Base-by-base conservation (phyloP, 305 asterid genomes). In the Stenogyne calaminthoides region DNA sequence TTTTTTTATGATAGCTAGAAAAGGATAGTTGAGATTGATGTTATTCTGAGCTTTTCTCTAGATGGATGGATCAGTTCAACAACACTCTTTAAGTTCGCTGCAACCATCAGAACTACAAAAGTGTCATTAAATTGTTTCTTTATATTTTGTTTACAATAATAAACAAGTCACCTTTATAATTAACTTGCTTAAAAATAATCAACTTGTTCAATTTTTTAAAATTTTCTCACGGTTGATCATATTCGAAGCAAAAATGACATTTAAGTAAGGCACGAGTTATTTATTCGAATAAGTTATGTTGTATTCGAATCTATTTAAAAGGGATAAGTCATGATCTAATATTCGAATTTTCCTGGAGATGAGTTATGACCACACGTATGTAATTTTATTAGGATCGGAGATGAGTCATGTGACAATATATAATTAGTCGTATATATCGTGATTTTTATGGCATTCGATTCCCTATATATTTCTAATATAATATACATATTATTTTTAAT, bases 21-120 rank as follows among this genome's bases (percentile, higher is more conserved):
- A 78, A 34, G 19, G 82, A 73, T 75, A 64, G 77, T 74, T 74
- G 44, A 27, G 40, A 42, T 52, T 11, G 47, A 69, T 57, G 46
- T 36, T 79, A 70, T 79, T 74, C 64, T 55, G 69, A 10, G 36
- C 47, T 14, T 63, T 36, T 52, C n/a, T 8, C 18, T 18, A 16
- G 37, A 77, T 80, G 75, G 84, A 66, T 77, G 76, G 75, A 80
- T 77, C 84, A 77, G 84, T 66, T 81, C 69, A 80, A 77, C 81
- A 70, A 69, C 77, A 77, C 69, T 44, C 75, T 58, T 32, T 65
- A 65, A 64, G 84, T 77, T 73, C 71, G 84, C 75, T 80, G 79
- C 81, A 80, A 77, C 84, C 79, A 73, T 80, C 76, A 29, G 19
- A 80, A 69, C 81, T 64, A 72, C 70, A 72, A 65, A 8, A 20